Base-by-base conservation (phyloP, 768 basidiomycete genomes). In the Fibroporia radiculosa region DNA sequence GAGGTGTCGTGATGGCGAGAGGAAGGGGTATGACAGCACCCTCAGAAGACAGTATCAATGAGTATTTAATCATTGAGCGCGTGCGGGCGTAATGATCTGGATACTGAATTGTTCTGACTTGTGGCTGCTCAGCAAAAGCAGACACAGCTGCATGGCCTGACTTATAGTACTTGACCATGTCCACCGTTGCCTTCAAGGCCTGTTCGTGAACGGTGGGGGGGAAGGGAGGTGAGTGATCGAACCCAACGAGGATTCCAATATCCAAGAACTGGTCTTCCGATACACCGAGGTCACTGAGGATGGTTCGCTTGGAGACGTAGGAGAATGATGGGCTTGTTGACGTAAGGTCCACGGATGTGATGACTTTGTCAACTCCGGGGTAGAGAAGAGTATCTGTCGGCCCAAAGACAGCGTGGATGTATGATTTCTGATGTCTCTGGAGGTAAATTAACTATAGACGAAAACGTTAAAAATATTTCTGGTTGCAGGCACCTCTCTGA, bases 231-330 rank as follows among this genome's bases (percentile, higher is more conserved):
- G 85, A 82, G 52, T 80, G 75, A 24, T 93, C 87, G 51, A 84
- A 93, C 13, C 96, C 96, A 28, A 95, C 80, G 45, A 99, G 76
- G 55, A 99, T 85, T 19, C 82, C 84, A 50, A 93, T 76, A 63
- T 99, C 96, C 52, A 98, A 80, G 66, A 98, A 95, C 59, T 96
- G 93, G 59, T 96, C 93, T 54, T 91, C 82, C 34, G 63, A 70
- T 34, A 98, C 71, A 6, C 66, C 72, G 31, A 85, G 68, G 48
- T 83, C 80, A 16, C 58, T 66, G 47, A 96, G 70, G 51, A 98
- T 70, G 20, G 67, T 61, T 24, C 80, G 76, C 62, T 97, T 98
- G 37, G 90, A 86, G 18, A 84, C 77, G 62, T 77, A 96, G 12
- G 82, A 82, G 68, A 97, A 93, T 1, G 82, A 74, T 1, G 87